Evolutionary conservation across 352 stramenopile species (phyloP), one percentile per base, ranked within the genome.

Genomic region (Globisporangium okanoganense): DNA sequence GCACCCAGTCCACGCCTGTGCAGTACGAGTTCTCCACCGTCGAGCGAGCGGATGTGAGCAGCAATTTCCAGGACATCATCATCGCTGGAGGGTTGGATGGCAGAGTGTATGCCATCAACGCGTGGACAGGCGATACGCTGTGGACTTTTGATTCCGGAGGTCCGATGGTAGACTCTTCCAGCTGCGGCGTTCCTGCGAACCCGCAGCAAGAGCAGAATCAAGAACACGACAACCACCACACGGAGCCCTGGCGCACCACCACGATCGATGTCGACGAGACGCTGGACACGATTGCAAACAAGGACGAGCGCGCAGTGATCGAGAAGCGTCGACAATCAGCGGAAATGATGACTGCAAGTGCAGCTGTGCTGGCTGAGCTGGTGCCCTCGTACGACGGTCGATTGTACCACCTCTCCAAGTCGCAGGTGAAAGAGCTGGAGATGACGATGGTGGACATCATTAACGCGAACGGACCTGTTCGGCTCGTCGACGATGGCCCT

Each of bases 141-240:
- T 92, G 84, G 81, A 87, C 76, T 27, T 92, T 94, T 48, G 82
- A 94, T 69, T 92, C 85, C 25, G 85, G 85, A 45, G 82, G 85
- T 63, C 78, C 85, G 27, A 92, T 94, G 78, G 82, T 94, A 63
- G 73, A 87, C 65, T 84, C 76, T 53, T 81, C 82, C 29, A 67
- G 65, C 51, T 89, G 82, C 65, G 51, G 56, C 45, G 33, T 47
- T 44, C 45, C 56, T 14, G 40, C 48, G 27, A 69, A 2, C 27
- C 33, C 9, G 9, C 56, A 56, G 25, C 51, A 66, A 40, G 47
- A 51, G 27, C 58, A 29, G 47, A 56, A 52, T 44, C 45, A 31
- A 56, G 24, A 38, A 44, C 53, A 18, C 20, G 22, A 63, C 38
- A 35, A 48, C 35, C 38, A 52, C 45, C 25, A 56, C 40, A 10